phyloP scores from a whole-genome alignment of 305 asterid species.

The Coffea humblotiana region DNA sequence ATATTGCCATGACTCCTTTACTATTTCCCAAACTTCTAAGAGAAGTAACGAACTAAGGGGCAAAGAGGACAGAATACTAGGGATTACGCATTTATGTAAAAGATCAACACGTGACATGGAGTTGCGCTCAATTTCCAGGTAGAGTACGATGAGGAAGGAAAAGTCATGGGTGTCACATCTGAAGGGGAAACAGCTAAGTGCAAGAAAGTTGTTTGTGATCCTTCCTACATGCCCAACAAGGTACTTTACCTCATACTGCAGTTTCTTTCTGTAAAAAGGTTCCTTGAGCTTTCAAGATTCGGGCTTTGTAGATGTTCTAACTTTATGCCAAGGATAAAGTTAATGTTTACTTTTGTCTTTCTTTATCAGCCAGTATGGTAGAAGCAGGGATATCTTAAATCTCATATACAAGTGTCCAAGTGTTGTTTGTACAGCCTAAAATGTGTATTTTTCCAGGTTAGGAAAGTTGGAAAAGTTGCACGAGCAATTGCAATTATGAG shows the following conservation, averaged over 20 bases:
- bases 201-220: slow-evolving; percentile 98
- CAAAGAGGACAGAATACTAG: background rate
- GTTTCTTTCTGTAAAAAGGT: background rate
- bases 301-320: background rate
- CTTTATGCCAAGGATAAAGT: background rate
- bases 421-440: background rate
- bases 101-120: background rate
- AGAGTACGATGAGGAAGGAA: slow-evolving; percentile 87
- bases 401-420: background rate
- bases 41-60: background rate
- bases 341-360: no score
- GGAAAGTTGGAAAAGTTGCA: slow-evolving; percentile 91
- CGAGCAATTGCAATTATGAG: slow-evolving; percentile 98
- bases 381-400: background rate
- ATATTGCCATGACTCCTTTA: background rate
- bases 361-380: background rate
- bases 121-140: slow-evolving; percentile 48
- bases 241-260: slow-evolving; percentile 36
- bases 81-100: background rate
- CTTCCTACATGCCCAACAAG: slow-evolving; percentile 90
- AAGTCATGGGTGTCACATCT: slow-evolving; percentile 87
- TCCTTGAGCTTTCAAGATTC: background rate
- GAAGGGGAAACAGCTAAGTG: slow-evolving; percentile 98
- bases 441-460: slow-evolving; percentile 46
- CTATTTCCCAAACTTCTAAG: background rate